Conservation (phyloP, 257 asterid species). For the Nicotiana sylvestris region DNA sequence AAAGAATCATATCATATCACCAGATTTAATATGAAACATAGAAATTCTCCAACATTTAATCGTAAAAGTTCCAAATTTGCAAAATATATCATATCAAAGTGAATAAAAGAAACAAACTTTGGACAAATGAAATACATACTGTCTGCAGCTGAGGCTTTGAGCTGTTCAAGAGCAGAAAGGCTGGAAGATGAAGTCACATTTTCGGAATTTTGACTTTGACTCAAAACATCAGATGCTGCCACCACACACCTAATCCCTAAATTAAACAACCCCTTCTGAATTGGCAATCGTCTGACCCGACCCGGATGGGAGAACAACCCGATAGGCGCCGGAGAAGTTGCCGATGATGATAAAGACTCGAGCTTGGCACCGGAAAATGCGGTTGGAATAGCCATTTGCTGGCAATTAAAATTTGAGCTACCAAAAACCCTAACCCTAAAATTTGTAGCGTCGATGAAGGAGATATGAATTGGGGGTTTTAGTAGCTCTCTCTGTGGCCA, state of each 20-base stretch:
- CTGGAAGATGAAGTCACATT: conserved; percentile 62
- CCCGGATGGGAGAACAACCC: conserved; percentile 41
- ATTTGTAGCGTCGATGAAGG: no score
- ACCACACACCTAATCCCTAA: conserved; percentile 50
- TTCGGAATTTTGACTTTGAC: conserved; percentile 26
- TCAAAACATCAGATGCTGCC: conserved; percentile 35
- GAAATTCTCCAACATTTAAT: background rate
- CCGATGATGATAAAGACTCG: conserved; percentile 53
- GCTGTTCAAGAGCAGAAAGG: conserved; percentile 81
- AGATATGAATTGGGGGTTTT: conserved; percentile 4
- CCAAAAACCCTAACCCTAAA: conserved; percentile 19
- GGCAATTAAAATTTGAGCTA: background rate
- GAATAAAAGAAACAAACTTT: background rate
- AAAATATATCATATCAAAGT: background rate
- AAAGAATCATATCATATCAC: background rate
- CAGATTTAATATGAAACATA: background rate
- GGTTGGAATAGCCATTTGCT: conserved; percentile 63
- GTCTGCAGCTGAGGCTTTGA: conserved; percentile 79
- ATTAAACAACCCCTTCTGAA: conserved; percentile 18
- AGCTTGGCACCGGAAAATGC: conserved; percentile 73
- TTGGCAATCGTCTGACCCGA: conserved; percentile 33
- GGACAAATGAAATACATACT: conserved; percentile 29
- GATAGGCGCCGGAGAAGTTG: conserved; percentile 37
- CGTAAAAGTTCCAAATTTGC: background rate
- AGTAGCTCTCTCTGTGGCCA: conserved; percentile 6